Evolutionary conservation across 2,329 filamentous ascomycete species (phyloP), one percentile per base, ranked within the genome.

Genomic region (Pestalotiopsis sp.): DNA sequence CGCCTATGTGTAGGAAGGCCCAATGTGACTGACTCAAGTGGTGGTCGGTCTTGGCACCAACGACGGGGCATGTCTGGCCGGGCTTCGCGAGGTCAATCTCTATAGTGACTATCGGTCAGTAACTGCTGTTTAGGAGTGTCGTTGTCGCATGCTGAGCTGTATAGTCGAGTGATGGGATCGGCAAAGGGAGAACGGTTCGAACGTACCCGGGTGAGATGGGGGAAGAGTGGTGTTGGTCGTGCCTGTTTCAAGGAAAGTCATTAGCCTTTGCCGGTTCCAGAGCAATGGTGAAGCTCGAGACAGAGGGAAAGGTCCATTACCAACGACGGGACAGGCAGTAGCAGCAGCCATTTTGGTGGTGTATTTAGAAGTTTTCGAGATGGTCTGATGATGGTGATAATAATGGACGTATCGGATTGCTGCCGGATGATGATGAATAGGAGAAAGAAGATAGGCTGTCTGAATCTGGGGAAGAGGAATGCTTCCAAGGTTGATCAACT

Each of bases 31-130:
- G 9, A 67, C 66, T 75, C 67, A 74, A 67, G 72, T 83, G 81
- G 72, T 83, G 81, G 69, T 83, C 81, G 7, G 81, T 80, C 72
- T 79, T 80, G 13, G 81, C 81, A 61, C 81, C 81, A 36, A 83
- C 81, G 61, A 82, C 76, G 49, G 81, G 81, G 73, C 81, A 83
- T 9, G 71, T 78, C 71, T 81, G 80, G 40, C 81, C 80, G 0
- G 81, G 79, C 73, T 79, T 75, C 38, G 78, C 77, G 60, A 83
- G 78, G 73, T 83, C 81, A 72, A 83, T 72, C 40, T 80, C 76
- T 4, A 81, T 80, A 81, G 80, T 17, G 12, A 31, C 2, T 20
- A 17, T 62, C 13, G 31, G 2, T 40, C 4, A 52, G 45, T 20
- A 6, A 52, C 14, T n/a, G 57, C 11, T 13, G 57, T 36, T 31